Evolutionary conservation across 179 eudicot species (phyloP).

Genomic region (Sideroxylon spinosum): DNA sequence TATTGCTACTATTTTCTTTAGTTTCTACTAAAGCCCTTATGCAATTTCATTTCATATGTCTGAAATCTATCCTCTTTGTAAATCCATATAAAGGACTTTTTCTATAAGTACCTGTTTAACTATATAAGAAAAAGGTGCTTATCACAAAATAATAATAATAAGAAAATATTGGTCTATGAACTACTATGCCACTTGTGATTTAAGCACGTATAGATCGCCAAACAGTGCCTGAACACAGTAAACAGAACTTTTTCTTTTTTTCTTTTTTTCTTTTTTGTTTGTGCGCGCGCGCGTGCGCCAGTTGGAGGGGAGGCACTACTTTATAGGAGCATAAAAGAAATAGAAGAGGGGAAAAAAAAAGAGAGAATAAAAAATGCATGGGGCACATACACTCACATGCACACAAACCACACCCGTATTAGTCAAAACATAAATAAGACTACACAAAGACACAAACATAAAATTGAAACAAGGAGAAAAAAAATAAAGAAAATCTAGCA

Average conservation of each 20-base stretch:
- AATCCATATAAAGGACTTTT: not conserved
- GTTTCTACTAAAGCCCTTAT: not conserved
- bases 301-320: not conserved
- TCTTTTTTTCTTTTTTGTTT: too few relatives aligned
- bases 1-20: not conserved
- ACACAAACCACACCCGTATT: not conserved
- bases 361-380: not conserved
- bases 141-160: too few relatives aligned
- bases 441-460: too few relatives aligned
- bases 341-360: not conserved
- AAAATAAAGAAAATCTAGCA: not conserved
- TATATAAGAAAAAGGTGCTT: not conserved
- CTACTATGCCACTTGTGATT: not conserved
- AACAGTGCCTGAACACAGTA: not conserved
- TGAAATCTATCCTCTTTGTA: not conserved
- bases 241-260: not conserved
- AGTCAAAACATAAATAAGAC: not conserved
- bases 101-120: not conserved
- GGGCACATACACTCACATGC: too few relatives aligned
- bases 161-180: not conserved
- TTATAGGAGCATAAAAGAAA: too few relatives aligned
- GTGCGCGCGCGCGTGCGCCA: too few relatives aligned
- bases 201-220: not conserved
- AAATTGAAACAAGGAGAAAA: not conserved
- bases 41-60: not conserved